Conservation (phyloP, 2,329 filamentous ascomycete genomes). For the Cladosporium oxysporum region DNA sequence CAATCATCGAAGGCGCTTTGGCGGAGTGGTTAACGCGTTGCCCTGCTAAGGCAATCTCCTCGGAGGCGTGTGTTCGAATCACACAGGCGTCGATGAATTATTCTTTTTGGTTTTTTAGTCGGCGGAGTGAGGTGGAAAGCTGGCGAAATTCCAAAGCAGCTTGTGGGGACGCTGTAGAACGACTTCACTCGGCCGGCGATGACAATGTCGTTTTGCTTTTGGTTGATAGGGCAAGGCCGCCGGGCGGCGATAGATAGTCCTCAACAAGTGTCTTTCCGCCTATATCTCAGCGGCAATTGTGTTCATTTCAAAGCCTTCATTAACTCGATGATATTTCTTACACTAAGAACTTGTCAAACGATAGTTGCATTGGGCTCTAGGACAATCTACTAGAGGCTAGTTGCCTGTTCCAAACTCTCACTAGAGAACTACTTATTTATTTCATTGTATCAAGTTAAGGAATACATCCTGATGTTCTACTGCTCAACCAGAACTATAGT, state of each 20-base stretch:
- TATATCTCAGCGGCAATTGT: too few species aligned
- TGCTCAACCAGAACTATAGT: neutral
- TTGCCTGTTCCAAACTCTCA: neutral
- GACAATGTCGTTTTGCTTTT: neutral
- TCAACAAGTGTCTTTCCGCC: too few species aligned
- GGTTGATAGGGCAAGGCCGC: neutral
- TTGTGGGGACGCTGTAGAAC: neutral
- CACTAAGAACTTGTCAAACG: too few species aligned
- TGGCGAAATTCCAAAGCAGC: neutral
- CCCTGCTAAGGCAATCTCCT: conserved; percentile 2
- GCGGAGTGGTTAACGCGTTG: conserved; percentile 3
- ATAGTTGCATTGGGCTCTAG: neutral
- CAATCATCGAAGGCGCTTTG: conserved; percentile 3
- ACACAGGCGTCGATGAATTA: conserved; percentile 36
- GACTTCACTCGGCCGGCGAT: neutral
- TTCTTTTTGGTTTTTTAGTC: neutral
- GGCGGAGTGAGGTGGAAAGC: neutral
- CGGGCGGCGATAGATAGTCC: too few species aligned
- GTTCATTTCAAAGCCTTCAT: too few species aligned
- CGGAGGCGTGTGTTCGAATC: conserved; percentile 44
- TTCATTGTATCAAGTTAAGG: neutral
- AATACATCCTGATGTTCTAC: neutral
- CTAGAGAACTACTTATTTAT: neutral
- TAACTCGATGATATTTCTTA: too few species aligned
- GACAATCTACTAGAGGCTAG: neutral